These are phyloP conservation scores for Exophiala sp. DNA, from an alignment of 2,329 filamentous ascomycete genomes.

Conservation along the genomic window DNA sequence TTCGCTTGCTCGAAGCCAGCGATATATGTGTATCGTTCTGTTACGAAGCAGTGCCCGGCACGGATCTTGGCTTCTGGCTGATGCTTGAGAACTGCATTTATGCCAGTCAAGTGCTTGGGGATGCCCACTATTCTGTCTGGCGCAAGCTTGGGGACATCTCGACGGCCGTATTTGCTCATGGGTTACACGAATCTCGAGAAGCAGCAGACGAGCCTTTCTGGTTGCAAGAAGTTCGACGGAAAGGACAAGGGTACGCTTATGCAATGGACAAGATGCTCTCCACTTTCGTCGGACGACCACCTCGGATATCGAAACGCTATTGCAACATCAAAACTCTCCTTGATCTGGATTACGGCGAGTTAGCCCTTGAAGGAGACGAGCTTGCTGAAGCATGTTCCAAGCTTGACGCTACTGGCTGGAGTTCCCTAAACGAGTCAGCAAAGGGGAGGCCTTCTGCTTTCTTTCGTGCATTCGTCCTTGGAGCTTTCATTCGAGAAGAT, in stretches of 20 bases:
- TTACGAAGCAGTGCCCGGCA: background rate
- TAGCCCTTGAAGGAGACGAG: constrained; percentile 30
- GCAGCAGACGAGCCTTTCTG: constrained; percentile 38
- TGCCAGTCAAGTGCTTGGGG: constrained; percentile 1
- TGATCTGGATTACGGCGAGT: constrained; percentile 32
- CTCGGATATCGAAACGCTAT: constrained; percentile 44
- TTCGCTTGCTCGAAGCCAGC: constrained; percentile 35
- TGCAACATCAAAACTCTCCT: constrained; percentile 40
- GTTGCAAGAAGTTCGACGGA: too few species aligned
- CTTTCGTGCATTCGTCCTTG: constrained; percentile 21
- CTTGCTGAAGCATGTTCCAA: constrained; percentile 30
- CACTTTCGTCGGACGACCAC: constrained; percentile 51
- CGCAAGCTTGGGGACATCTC: constrained; percentile 46
- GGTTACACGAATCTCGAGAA: constrained; percentile 44
- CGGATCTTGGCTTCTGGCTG: constrained; percentile 32
- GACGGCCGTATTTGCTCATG: constrained; percentile 47
- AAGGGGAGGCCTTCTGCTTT: constrained; percentile 20
- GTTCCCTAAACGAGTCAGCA: constrained; percentile 14
- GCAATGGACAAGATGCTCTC: constrained; percentile 48
- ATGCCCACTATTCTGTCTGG: constrained; percentile 48
- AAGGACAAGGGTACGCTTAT: constrained; percentile 36
- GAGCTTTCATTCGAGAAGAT: constrained; percentile 34
- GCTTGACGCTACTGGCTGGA: constrained; percentile 33
- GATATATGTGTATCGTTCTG: constrained; percentile 19
- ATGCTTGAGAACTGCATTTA: constrained; percentile 32